Evolutionary conservation across 371 early-diverging fungal genomes (phyloP).

Genomic region (Zancudomyces culisetae): DNA sequence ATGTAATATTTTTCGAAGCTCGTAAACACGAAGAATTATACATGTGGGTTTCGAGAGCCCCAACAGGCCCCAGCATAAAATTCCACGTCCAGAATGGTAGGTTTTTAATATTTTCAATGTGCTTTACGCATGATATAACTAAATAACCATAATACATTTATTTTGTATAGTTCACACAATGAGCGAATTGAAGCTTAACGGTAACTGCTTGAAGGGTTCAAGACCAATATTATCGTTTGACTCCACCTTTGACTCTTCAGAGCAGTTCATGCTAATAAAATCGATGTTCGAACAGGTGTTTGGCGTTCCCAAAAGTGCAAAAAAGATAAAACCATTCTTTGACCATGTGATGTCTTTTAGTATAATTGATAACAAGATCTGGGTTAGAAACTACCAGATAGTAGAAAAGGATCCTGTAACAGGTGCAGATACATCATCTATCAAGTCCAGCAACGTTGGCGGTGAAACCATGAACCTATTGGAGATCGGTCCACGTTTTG

Average conservation of each 20-base stretch:
- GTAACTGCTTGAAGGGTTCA: conserved; percentile 93
- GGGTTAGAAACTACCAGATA: conserved; percentile 89
- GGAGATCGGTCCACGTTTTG: conserved; percentile 96
- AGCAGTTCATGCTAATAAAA: conserved; percentile 68
- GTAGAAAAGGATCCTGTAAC: conserved; percentile 15
- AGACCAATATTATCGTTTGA: conserved; percentile 89
- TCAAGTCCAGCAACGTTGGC: too few species aligned
- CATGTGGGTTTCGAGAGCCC: conserved; percentile 87
- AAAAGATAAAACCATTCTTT: conserved; percentile 86
- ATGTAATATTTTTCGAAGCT: conserved; percentile 85
- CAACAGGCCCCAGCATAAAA: conserved; percentile 87
- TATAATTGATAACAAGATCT: conserved; percentile 73
- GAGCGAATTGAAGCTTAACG: conserved; percentile 93
- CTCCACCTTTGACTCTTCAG: conserved; percentile 63
- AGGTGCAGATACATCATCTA: conserved; percentile 23
- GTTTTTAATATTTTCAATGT: too few species aligned
- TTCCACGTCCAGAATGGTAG: conserved; percentile 73
- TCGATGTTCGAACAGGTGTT: conserved; percentile 72
- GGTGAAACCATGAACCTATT: conserved; percentile 59
- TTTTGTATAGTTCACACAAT: conserved; percentile 79
- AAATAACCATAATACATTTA: too few species aligned
- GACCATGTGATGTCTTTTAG: conserved; percentile 87
- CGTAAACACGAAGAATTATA: conserved; percentile 83
- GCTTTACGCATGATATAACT: too few species aligned
- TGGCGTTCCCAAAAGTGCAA: conserved; percentile 68